phyloP scores from a whole-genome alignment of 2,329 filamentous ascomycete species.

The Claviceps arundinis region DNA sequence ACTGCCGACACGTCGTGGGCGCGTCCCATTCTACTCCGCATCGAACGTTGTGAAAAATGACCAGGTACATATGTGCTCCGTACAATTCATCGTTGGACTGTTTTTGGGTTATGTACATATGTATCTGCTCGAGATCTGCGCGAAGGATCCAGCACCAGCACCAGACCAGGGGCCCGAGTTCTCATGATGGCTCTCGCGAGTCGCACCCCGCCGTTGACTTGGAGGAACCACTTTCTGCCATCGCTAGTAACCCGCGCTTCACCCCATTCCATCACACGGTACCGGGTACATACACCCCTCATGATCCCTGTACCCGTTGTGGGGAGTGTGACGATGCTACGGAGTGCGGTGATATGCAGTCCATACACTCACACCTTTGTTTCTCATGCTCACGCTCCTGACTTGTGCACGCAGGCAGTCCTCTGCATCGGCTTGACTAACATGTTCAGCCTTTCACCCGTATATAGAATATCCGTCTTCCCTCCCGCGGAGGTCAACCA shows the following conservation, averaged over 20 bases:
- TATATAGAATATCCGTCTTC: slow-evolving; percentile 5
- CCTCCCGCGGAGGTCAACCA: neutral
- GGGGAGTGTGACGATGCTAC: neutral
- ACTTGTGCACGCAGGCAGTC: neutral
- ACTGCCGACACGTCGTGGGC: neutral
- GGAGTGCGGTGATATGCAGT: neutral
- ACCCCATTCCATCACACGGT: neutral
- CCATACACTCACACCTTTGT: neutral
- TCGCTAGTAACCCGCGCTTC: neutral
- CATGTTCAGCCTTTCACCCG: neutral
- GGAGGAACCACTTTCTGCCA: neutral
- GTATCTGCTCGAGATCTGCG: neutral
- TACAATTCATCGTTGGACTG: neutral
- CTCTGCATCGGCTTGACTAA: neutral
- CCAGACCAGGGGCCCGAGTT: neutral
- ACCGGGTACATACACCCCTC: neutral
- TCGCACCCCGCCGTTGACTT: neutral
- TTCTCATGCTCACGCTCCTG: neutral
- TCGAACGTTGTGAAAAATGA: neutral
- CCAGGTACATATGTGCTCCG: neutral
- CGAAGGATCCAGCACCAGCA: neutral
- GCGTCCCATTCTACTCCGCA: neutral
- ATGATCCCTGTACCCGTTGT: neutral
- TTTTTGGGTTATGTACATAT: neutral
- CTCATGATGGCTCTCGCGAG: neutral